Conservation (phyloP, 2,329 filamentous ascomycete genomes). For the Ascochyta viciae-villosae region DNA sequence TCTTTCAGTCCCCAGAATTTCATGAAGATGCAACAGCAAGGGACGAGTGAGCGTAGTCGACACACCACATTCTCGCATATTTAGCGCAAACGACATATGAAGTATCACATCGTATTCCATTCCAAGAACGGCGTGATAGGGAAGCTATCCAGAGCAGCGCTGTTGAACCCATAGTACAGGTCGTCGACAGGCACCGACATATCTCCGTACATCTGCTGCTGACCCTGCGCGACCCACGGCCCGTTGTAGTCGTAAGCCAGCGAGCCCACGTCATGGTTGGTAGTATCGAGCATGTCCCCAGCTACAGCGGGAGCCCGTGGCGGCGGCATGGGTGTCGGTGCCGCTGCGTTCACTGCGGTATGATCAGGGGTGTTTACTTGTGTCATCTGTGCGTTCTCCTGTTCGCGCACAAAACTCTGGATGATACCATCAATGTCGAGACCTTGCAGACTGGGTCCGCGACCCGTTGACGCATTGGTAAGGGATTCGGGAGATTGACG, state of each 20-base stretch:
- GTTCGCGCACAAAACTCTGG: conserved; percentile 51
- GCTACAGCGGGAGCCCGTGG: background rate
- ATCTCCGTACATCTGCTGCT: conserved; percentile 24
- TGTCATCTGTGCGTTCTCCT: conserved; percentile 25
- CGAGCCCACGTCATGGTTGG: background rate
- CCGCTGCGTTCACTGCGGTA: background rate
- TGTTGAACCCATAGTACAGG: conserved; percentile 36
- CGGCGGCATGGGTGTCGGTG: conserved; percentile 14
- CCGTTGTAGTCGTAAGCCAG: conserved; percentile 21
- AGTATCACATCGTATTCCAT: conserved; percentile 21
- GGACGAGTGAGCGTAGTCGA: too few relatives aligned
- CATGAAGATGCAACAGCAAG: too few relatives aligned
- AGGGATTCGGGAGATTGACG: conserved; percentile 11
- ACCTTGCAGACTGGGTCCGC: conserved; percentile 35
- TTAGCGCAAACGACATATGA: too few relatives aligned
- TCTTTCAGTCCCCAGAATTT: too few relatives aligned
- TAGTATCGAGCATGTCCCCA: conserved; percentile 1
- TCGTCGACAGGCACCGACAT: conserved; percentile 30
- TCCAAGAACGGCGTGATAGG: conserved; percentile 23
- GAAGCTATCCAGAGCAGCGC: conserved; percentile 35
- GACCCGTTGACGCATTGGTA: conserved; percentile 17
- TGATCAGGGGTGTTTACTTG: conserved; percentile 15
- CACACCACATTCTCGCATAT: too few relatives aligned
- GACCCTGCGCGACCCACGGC: conserved; percentile 17
- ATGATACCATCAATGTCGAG: conserved; percentile 55